Conservation (phyloP, 441 rosid genomes). For the Viola pubescens region DNA sequence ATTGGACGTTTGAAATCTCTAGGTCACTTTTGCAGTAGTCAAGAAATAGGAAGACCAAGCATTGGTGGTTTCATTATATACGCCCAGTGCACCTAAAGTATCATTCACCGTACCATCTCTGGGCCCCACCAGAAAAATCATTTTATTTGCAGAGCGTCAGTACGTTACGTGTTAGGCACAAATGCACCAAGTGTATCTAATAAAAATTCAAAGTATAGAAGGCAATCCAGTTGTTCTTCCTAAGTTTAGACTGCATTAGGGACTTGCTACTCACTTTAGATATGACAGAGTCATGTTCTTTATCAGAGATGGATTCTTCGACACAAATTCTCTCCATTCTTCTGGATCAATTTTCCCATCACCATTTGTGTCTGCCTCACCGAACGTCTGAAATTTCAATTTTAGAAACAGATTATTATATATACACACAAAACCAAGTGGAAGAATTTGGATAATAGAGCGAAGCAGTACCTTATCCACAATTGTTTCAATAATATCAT, state of each 20-base stretch:
- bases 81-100: neutral
- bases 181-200: too few relatives aligned
- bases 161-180: too few relatives aligned
- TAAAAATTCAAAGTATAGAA: neutral
- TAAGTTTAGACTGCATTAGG: neutral
- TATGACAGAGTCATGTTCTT: constrained; percentile 81
- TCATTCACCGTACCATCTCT: too few relatives aligned
- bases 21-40: too few relatives aligned
- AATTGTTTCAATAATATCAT: constrained; percentile 56
- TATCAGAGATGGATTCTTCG: constrained; percentile 52
- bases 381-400: constrained; percentile 35
- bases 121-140: too few relatives aligned
- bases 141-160: too few relatives aligned
- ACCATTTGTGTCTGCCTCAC: constrained; percentile 48
- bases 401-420: neutral
- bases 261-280: constrained; percentile 38
- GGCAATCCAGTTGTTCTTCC: too few relatives aligned
- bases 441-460: neutral
- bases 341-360: constrained; percentile 65
- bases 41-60: too few relatives aligned
- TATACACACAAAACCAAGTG: neutral
- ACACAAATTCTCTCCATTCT: constrained; percentile 71
- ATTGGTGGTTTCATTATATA: neutral
- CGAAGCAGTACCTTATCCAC: constrained; percentile 52
- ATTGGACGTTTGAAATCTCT: too few relatives aligned